Evolutionary conservation across 371 early-diverging fungal species (phyloP).

Genomic region (Mortierella sp.): DNA sequence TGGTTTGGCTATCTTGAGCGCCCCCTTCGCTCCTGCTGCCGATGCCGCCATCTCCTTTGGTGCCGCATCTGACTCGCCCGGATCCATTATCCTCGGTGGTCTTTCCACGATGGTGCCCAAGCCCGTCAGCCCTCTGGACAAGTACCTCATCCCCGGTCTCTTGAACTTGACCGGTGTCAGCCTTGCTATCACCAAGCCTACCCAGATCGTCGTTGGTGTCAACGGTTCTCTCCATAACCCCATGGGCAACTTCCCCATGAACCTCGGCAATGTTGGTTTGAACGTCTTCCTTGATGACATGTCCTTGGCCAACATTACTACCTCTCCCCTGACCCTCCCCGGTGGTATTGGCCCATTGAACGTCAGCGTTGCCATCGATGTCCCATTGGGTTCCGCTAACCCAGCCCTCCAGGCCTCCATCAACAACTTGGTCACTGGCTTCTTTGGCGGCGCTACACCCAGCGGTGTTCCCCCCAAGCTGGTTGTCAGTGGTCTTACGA

Average conservation of each 20-base stretch:
- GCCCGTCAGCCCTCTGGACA: slow-evolving; percentile 40
- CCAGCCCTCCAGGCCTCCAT: slow-evolving; percentile 40
- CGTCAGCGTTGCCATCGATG: slow-evolving; percentile 35
- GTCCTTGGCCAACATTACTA: slow-evolving; percentile 44
- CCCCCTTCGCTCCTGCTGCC: slow-evolving; percentile 39
- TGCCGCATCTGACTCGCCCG: slow-evolving; percentile 28
- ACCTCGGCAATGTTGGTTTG: slow-evolving; percentile 35
- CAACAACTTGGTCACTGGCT: slow-evolving; percentile 36
- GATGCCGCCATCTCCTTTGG: slow-evolving; percentile 41
- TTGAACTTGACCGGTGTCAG: slow-evolving; percentile 39
- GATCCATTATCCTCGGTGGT: slow-evolving; percentile 40
- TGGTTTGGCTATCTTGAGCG: slow-evolving; percentile 39
- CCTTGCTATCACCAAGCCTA: slow-evolving; percentile 32
- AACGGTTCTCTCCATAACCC: slow-evolving; percentile 40
- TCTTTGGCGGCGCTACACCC: slow-evolving; percentile 41
- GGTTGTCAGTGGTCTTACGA: slow-evolving; percentile 23
- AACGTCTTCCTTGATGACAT: slow-evolving; percentile 29
- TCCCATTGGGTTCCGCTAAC: slow-evolving; percentile 38
- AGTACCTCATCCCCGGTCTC: slow-evolving; percentile 52
- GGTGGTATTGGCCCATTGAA: slow-evolving; percentile 34
- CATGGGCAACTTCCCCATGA: slow-evolving; percentile 27
- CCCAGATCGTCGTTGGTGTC: slow-evolving; percentile 28
- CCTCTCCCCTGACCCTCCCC: slow-evolving; percentile 19
- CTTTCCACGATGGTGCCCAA: slow-evolving; percentile 43
- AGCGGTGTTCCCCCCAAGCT: slow-evolving; percentile 37